Percentiles rank a stretch among this genome's conserved stretches.
These are phyloP conservation scores for Backusella luteola DNA, from an alignment of 192 early-diverging fungal species.

Conservation along the genomic window DNA sequence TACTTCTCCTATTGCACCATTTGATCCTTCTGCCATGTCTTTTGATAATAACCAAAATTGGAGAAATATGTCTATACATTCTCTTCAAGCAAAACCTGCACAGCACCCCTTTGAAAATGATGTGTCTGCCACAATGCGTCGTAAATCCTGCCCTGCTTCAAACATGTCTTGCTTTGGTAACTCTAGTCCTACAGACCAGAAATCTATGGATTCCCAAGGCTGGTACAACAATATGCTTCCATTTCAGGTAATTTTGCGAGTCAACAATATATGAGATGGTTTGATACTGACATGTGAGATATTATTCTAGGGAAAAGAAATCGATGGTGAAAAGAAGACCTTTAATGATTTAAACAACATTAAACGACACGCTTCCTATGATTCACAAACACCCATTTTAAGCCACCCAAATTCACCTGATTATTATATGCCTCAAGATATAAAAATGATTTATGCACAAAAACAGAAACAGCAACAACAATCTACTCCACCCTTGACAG, in stretches of 20 bases:
- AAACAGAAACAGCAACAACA: not conserved
- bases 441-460: slow-evolving; percentile 3
- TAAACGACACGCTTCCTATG: slow-evolving; percentile 7
- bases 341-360: not conserved
- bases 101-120: not conserved
- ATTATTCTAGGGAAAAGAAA: not conserved
- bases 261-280: not conserved
- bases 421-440: slow-evolving; percentile 12
- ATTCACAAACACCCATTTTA: slow-evolving; percentile 4
- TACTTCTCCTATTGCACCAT: not conserved
- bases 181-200: not conserved
- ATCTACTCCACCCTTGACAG: slow-evolving; percentile 4
- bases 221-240: not conserved
- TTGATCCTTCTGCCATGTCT: not conserved
- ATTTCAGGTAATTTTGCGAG: not conserved
- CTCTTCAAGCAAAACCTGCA: not conserved
- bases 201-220: not conserved
- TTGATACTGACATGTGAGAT: not conserved
- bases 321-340: not conserved
- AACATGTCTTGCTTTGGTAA: not conserved
- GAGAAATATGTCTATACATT: slow-evolving; percentile 2
- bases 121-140: not conserved
- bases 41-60: not conserved
- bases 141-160: slow-evolving; percentile 9
- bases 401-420: slow-evolving; percentile 6